phyloP scores from a whole-genome alignment of 2,329 filamentous ascomycete genomes.

The Verticillium nubilum region DNA sequence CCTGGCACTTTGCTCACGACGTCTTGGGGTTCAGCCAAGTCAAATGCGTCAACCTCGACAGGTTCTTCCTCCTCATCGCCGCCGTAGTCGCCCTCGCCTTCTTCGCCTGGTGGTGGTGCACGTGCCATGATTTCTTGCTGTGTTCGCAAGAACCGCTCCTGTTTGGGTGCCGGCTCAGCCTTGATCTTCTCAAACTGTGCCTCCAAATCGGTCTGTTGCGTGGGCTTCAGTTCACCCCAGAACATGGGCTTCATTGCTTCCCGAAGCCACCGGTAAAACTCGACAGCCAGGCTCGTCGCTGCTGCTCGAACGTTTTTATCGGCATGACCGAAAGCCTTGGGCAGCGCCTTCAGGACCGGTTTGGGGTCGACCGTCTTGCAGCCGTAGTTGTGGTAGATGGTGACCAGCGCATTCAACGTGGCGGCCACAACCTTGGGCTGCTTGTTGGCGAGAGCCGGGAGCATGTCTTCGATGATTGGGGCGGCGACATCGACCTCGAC shows the following conservation, averaged over 20 bases:
- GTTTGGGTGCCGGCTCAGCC: constrained; percentile 78
- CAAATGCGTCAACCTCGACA: constrained; percentile 73
- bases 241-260: constrained; percentile 99
- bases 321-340: constrained; percentile 89
- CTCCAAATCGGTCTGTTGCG: constrained; percentile 91
- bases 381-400: constrained; percentile 89
- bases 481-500: constrained; percentile 83
- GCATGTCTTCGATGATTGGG: constrained; percentile 83
- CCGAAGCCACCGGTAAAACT: constrained; percentile 93
- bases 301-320: constrained; percentile 98
- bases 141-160: constrained; percentile 79
- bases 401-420: constrained; percentile 69
- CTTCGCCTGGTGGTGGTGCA: constrained; percentile 56
- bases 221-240: constrained; percentile 91
- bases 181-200: constrained; percentile 92
- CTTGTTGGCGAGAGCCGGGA: constrained; percentile 80
- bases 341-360: constrained; percentile 77
- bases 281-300: constrained; percentile 83
- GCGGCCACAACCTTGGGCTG: constrained; percentile 78
- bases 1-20: constrained; percentile 75
- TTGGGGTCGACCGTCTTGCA: constrained; percentile 94
- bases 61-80: constrained; percentile 57
- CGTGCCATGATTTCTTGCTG: constrained; percentile 80
- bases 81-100: constrained; percentile 53
- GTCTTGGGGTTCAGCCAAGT: constrained; percentile 82